Evolutionary conservation across 176 grass and related monocot genomes (phyloP), one percentile per base, ranked within the genome.

Genomic region (Panicum miliaceum): DNA sequence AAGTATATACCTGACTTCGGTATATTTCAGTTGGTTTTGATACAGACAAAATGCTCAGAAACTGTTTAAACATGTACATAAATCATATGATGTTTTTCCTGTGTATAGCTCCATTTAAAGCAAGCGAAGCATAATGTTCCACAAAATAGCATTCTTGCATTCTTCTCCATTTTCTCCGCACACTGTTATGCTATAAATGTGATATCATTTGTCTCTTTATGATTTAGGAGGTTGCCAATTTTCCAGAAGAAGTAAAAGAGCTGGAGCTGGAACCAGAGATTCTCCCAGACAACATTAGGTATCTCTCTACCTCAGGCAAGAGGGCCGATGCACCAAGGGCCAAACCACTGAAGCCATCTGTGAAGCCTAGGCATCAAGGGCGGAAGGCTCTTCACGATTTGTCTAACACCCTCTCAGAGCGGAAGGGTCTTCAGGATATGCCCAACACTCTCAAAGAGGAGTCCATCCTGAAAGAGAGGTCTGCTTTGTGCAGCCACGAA

Each of bases 201-300:
- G 23, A 19, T 63, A 22, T 22, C 12, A 64, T 66, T 8, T 71
- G 10, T 81, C 76, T 80, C 22, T 87, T 76, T 20, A 68, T 53
- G 12, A 53, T 74, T 79, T 50, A 93, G 91, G 82, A 63, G 19
- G 78, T 71, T 81, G 47, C 71, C 47, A 63, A 38, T 29, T 78
- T 85, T 75, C 65, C 64, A 62, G 59, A 74, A 83, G 78, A 86
- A 79, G 7, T 75, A 9, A 85, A 85, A 9, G 58, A 19, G 43
- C 73, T 93, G 78, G 78, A 93, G 38, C 26, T 90, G 50, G 91
- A 86, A 59, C 73, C 66, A 58, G 91, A 93, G 54, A 63, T 93
- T 78, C 88, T 90, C 64, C 85, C 88, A 58, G 62, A 65, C 6
- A 16, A 20, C n/a, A 73, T 5, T 46, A 32, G 45, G 26, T 8